Percentiles rank a stretch among this genome's conserved stretches.
These are phyloP conservation scores for Fusarium paranaense DNA, from an alignment of 2,329 filamentous ascomycete species.

Conservation along the genomic window DNA sequence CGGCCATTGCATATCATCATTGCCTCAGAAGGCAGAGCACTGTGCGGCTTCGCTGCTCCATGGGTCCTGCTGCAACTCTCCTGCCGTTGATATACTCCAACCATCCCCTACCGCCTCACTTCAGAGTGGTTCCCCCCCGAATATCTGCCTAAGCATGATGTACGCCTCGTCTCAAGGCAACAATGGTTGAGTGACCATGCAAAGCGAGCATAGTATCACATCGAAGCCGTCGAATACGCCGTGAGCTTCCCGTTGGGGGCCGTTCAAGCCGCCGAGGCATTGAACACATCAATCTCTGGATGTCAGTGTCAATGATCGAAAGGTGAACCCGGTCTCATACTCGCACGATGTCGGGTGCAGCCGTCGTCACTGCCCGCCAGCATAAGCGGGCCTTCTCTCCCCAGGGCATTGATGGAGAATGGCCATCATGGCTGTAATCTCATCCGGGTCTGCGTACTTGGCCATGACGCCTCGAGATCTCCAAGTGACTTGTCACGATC, in stretches of 20 bases:
- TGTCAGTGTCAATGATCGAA: not conserved
- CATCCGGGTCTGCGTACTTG: not conserved
- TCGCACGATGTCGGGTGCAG: not conserved
- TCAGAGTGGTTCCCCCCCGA: conserved; percentile 7
- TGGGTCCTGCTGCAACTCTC: conserved; percentile 23
- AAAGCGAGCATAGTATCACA: conserved; percentile 35
- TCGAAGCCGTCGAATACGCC: conserved; percentile 8
- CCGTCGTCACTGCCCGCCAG: not conserved
- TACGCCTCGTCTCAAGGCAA: conserved; percentile 16
- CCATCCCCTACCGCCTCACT: conserved; percentile 36
- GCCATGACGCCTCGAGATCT: conserved; percentile 8
- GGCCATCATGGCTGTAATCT: not conserved
- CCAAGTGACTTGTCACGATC: conserved; percentile 20
- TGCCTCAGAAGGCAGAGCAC: conserved; percentile 24
- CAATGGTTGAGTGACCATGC: conserved; percentile 28
- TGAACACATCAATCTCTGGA: not conserved
- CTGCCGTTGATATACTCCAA: conserved; percentile 29
- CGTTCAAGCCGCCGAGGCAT: not conserved
- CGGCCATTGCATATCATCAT: conserved; percentile 29
- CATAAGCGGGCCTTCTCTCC: not conserved
- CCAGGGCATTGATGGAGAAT: not conserved
- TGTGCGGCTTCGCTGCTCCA: conserved; percentile 6
- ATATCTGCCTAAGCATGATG: conserved; percentile 12
- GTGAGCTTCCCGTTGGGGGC: conserved; percentile 6
- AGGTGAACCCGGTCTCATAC: not conserved